Conservation (phyloP, 805 yeast species). For the Cyberlindnera misumaiensis region DNA sequence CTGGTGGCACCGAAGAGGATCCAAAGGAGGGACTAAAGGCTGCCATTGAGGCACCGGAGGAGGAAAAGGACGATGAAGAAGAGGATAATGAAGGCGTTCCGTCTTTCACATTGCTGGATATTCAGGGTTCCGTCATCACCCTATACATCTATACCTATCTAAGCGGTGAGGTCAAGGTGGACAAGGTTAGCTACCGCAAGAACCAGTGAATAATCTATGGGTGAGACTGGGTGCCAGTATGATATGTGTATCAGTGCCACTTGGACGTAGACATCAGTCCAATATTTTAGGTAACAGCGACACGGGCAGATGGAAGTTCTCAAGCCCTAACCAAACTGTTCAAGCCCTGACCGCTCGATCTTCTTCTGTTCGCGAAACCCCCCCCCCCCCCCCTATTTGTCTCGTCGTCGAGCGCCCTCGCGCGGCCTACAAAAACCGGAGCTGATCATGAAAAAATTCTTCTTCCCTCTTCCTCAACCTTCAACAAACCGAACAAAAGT, state of each 20-base stretch:
- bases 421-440: too few species aligned
- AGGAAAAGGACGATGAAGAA: constrained; percentile 19
- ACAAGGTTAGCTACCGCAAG: constrained; percentile 68
- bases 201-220: constrained; percentile 20
- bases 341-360: not conserved
- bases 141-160: constrained; percentile 78
- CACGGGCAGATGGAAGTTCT: not conserved
- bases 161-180: constrained; percentile 83
- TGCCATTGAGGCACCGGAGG: constrained; percentile 16
- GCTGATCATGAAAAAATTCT: not conserved
- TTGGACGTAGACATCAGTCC: too few species aligned
- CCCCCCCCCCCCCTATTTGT: too few species aligned
- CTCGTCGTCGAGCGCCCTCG: too few species aligned
- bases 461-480: not conserved
- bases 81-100: constrained; percentile 41
- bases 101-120: constrained; percentile 82
- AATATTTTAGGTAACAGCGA: too few species aligned
- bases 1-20: constrained; percentile 24
- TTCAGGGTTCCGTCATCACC: constrained; percentile 73
- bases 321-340: not conserved
- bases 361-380: too few species aligned
- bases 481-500: not conserved
- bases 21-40: constrained; percentile 4
- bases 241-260: too few species aligned
- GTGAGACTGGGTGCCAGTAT: too few species aligned